Base-by-base conservation (phyloP, 2,329 filamentous ascomycete species). In the Arthrobotrys sinensis region DNA sequence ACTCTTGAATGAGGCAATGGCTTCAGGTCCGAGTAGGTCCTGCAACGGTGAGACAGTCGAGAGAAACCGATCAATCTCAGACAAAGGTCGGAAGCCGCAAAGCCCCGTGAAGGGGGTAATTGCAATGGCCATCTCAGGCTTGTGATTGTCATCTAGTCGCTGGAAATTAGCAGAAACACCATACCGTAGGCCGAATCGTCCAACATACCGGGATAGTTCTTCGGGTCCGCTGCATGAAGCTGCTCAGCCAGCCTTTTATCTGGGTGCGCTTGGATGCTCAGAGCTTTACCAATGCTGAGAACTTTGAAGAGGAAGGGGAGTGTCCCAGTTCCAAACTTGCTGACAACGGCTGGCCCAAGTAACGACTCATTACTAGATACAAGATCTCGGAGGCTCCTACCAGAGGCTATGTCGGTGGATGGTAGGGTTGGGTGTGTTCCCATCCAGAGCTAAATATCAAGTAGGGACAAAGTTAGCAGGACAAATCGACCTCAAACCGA, bases 81-180 rank as follows among this genome's bases (percentile, higher is more conserved):
- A 87, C 21, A 97, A 87, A 0, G 96, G 96, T 8, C 96, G 90
- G 87, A 99, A 99, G 38, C 96, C 96, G 82, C 96, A 99, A 38
- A 99, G 89, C 0, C 96, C 96, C 84, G 98, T 95, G 81, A 99
- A 99, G 0, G 93, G 91, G 0, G 96, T 98, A 82, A 99, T 91
- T 79, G 96, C 96, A 84, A 99, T 97, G 80, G 96, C 94, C 96
- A 99, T 99, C 86, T 99, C 96, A 38, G 96, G 96, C 86, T 99
- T 99, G 88, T 99, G 96, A 86, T 99, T 99, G 87, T 98, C 95
- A 87, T 99, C 94, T 85, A 46, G 52, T 40, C n/a, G 12, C 5
- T 4, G 10, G 19, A 19, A 38, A 21, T 68, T 57, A 57, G 36
- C 21, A 10, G 1, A 11, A 4, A 16, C 4, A 0, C 19, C 24